Base-by-base conservation (phyloP, 192 early-diverging fungal genomes). In the Phlyctochytrium arcticum region DNA sequence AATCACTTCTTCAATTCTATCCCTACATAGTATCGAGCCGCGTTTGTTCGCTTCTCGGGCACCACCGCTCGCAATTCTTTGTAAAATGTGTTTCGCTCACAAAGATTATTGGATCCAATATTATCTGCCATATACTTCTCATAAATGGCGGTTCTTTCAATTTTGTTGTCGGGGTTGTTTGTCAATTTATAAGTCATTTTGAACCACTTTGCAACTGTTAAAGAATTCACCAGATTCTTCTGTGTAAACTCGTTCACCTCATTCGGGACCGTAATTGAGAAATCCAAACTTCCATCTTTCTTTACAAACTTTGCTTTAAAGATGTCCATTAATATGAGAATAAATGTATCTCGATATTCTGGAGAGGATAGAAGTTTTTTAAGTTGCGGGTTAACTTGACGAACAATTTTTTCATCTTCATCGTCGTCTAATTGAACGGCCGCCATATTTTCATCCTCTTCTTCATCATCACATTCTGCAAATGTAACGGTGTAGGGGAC, bases 141-240 rank as follows among this genome's bases (percentile, higher is more conserved):
- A n/a, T n/a, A n/a, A n/a, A n/a, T n/a, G n/a, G n/a, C n/a, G n/a
- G n/a, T n/a, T n/a, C n/a, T n/a, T n/a, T n/a, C n/a, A n/a, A n/a
- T n/a, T n/a, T n/a, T n/a, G n/a, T n/a, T n/a, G n/a, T n/a, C n/a
- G n/a, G n/a, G 15, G 60, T 30, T 27, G 17, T 32, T 33, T 7
- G 39, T 55, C 8, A 65, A 33, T 8, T 5, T 65, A 37, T 55
- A 65, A 36, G 21, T 21, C 6, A 23, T 32, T 33, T 65, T n/a
- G 31, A 65, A 39, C 62, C 62, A 65, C 21, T 55, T 55, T 34
- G 51, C 48, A 29, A 17, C 26, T 10, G 50, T 32, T 10, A 65
- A 32, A 34, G 15, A 24, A 6, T 56, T 31, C 10, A 32, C 36
- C 29, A 65, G 31, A 6, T 32, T 23, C 53, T 26, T 7, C 23